These are phyloP conservation scores for Brassica nigra DNA, from an alignment of 345 rosid genomes.

Conservation along the genomic window DNA sequence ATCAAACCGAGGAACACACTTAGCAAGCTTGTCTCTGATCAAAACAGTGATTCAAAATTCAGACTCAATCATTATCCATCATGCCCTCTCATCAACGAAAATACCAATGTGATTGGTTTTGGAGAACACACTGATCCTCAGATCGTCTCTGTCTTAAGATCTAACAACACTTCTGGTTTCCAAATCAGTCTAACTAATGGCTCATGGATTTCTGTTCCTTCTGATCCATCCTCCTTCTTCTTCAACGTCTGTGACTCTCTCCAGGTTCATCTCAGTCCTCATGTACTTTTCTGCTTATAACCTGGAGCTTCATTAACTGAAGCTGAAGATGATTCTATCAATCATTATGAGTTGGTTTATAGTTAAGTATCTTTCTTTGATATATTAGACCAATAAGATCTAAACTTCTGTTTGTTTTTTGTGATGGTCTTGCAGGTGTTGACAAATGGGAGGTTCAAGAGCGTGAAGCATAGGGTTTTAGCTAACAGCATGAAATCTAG, in stretches of 20 bases:
- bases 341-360: background rate
- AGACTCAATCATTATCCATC: constrained; percentile 84
- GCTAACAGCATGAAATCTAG: constrained; percentile 59
- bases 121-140: constrained; percentile 97
- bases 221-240: constrained; percentile 74
- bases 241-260: constrained; percentile 84
- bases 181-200: constrained; percentile 68
- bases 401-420: background rate
- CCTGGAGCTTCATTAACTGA: background rate
- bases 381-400: background rate
- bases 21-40: constrained; percentile 68
- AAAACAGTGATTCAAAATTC: constrained; percentile 64
- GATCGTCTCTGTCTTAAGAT: constrained; percentile 72
- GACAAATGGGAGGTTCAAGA: constrained; percentile 89
- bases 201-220: constrained; percentile 76
- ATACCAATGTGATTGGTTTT: constrained; percentile 55
- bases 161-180: constrained; percentile 86
- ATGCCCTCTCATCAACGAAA: constrained; percentile 36
- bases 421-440: constrained; percentile 51
- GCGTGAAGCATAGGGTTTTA: constrained; percentile 84
- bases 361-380: background rate
- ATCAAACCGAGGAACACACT: constrained; percentile 59
- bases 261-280: constrained; percentile 46
- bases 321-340: background rate
- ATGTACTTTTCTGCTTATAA: background rate